Evolutionary conservation across 176 grass and related monocot species (phyloP).

Genomic region (Themeda triandra): DNA sequence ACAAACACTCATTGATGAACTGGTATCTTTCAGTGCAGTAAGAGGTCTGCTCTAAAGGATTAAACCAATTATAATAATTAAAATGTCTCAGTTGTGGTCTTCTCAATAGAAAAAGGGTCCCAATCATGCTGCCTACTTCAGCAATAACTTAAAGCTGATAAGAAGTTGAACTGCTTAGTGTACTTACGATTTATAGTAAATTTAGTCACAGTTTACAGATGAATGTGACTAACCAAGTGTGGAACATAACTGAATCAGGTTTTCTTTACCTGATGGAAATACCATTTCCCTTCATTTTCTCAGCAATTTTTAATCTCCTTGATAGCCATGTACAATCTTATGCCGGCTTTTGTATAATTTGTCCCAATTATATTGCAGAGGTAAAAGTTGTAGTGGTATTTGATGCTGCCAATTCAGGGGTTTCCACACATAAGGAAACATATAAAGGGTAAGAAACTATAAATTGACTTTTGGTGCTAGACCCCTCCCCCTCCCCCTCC

Average conservation of each 20-base stretch:
- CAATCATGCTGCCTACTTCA: neutral
- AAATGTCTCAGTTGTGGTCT: neutral
- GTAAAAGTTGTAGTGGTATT: constrained; percentile 96
- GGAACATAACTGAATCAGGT: neutral
- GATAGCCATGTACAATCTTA: neutral
- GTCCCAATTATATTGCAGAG: constrained; percentile 49
- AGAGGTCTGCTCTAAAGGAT: constrained; percentile 46
- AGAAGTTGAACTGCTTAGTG: neutral
- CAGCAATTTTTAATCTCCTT: neutral
- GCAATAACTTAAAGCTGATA: neutral
- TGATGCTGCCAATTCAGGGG: constrained; percentile 73
- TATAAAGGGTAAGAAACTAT: constrained; percentile 68
- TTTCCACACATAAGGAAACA: constrained; percentile 66
- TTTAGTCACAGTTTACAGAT: neutral
- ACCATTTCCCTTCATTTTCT: constrained; percentile 1
- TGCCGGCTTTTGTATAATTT: constrained; percentile 15
- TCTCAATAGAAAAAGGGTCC: neutral
- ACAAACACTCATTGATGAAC: constrained; percentile 73
- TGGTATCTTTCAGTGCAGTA: constrained; percentile 78
- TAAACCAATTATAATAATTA: neutral
- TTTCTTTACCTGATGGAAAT: neutral
- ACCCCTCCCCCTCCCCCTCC: no score
- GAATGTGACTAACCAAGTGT: neutral
- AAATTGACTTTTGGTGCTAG: neutral
- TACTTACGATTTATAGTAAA: neutral